Evolutionary conservation across 805 yeast species (phyloP).

Genomic region (Wickerhamiella azymoides): DNA sequence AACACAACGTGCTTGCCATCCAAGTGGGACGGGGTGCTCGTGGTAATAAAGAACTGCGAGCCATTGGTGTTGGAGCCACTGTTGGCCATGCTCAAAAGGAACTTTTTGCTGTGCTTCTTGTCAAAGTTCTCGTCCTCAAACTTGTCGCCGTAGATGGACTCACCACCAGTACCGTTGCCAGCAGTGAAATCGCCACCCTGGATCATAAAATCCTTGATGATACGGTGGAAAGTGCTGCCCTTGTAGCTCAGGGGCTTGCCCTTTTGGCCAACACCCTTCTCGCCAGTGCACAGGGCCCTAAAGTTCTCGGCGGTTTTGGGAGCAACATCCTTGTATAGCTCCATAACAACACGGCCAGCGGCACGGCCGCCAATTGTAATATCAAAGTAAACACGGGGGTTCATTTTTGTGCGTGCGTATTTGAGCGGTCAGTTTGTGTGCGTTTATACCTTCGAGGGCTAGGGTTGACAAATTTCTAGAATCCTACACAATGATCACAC

Average conservation of each 20-base stretch:
- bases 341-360: conserved; percentile 67
- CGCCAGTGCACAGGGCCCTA: conserved; percentile 80
- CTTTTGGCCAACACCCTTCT: conserved; percentile 46
- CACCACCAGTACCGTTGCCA: conserved; percentile 66
- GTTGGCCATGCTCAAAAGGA: conserved; percentile 89
- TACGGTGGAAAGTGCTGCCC: conserved; percentile 80
- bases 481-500: conserved; percentile 69
- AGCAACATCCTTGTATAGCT: conserved; percentile 44
- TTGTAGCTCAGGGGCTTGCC: conserved; percentile 65
- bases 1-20: conserved; percentile 95
- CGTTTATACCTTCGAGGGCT: background rate
- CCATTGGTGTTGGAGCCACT: conserved; percentile 95
- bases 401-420: background rate
- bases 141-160: conserved; percentile 69
- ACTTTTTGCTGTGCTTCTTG: conserved; percentile 67
- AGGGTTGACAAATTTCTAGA: background rate
- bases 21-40: conserved; percentile 84
- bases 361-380: conserved; percentile 55
- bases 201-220: conserved; percentile 78
- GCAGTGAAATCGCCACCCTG: conserved; percentile 91
- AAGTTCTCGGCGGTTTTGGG: conserved; percentile 88
- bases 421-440: background rate
- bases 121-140: conserved; percentile 84
- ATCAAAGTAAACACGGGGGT: conserved; percentile 33
- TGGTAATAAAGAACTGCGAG: conserved; percentile 87